Percentiles rank a stretch among this genome's conserved stretches.
phyloP scores from a whole-genome alignment of 2,329 filamentous ascomycete species.

The Xylaria sp. region DNA sequence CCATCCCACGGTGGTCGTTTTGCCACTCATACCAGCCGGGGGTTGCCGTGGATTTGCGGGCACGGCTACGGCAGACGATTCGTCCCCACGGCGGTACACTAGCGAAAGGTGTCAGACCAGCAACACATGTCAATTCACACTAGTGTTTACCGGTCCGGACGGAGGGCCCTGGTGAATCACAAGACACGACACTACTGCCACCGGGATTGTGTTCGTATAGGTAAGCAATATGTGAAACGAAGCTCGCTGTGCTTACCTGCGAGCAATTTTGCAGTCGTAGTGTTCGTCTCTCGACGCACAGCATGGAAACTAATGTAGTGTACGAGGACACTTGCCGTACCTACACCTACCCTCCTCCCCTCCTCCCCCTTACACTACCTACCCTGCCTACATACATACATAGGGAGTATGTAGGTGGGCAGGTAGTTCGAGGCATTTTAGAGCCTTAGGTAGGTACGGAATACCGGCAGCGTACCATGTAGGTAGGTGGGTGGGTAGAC shows the following conservation, averaged over 20 bases:
- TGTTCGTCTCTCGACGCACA: neutral
- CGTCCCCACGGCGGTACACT: neutral
- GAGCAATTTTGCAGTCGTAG: neutral
- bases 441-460: too few species aligned
- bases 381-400: neutral
- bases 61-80: neutral
- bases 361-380: neutral
- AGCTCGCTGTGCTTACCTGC: neutral
- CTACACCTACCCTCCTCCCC: neutral
- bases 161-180: constrained; percentile 1
- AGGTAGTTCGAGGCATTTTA: neutral
- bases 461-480: too few species aligned
- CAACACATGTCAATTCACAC: constrained; percentile 15
- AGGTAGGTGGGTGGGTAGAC: too few species aligned
- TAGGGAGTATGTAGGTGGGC: neutral
- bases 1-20: neutral
- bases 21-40: neutral
- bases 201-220: too few species aligned
- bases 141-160: neutral
- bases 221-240: neutral
- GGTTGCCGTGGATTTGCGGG: neutral
- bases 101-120: constrained; percentile 4
- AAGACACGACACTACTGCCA: neutral
- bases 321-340: neutral
- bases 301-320: neutral